phyloP scores from a whole-genome alignment of 2,329 filamentous ascomycete species.

The Amauroascus niger region DNA sequence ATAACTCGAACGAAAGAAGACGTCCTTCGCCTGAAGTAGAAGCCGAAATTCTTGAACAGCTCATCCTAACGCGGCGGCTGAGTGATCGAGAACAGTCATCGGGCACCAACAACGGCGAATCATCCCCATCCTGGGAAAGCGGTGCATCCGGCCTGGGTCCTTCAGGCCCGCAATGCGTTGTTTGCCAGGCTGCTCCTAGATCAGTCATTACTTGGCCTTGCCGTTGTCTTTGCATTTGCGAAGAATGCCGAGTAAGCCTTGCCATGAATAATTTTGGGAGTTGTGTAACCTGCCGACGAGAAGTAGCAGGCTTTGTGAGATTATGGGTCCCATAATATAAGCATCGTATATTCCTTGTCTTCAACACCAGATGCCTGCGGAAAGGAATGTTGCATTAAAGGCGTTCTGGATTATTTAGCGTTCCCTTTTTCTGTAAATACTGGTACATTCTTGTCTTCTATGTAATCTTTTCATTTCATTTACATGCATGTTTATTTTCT shows the following conservation, averaged over 20 bases:
- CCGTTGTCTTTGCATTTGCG: slow-evolving; percentile 84
- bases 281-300: slow-evolving; percentile 85
- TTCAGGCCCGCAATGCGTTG: slow-evolving; percentile 75
- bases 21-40: slow-evolving; percentile 45
- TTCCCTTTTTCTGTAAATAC: neutral
- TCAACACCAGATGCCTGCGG: neutral
- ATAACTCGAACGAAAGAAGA: slow-evolving; percentile 18
- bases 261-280: slow-evolving; percentile 97
- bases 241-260: slow-evolving; percentile 85
- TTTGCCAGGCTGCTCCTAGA: slow-evolving; percentile 77
- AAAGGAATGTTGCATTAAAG: slow-evolving; percentile 1
- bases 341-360: neutral
- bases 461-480: neutral
- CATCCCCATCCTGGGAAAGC: slow-evolving; percentile 49
- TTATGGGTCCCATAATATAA: slow-evolving; percentile 64
- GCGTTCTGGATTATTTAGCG: neutral
- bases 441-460: neutral
- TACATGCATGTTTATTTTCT: neutral
- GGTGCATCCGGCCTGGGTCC: slow-evolving; percentile 66
- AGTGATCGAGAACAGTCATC: slow-evolving; percentile 19
- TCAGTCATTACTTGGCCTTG: slow-evolving; percentile 96
- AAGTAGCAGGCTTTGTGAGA: slow-evolving; percentile 79
- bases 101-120: slow-evolving; percentile 6
- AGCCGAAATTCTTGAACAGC: slow-evolving; percentile 48
- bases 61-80: slow-evolving; percentile 47